A percentile compares a stretch with the other conserved stretches of the same genome.
Evolutionary conservation across 129 eudicot genomes (phyloP).

Genomic region (Logfia minima): DNA sequence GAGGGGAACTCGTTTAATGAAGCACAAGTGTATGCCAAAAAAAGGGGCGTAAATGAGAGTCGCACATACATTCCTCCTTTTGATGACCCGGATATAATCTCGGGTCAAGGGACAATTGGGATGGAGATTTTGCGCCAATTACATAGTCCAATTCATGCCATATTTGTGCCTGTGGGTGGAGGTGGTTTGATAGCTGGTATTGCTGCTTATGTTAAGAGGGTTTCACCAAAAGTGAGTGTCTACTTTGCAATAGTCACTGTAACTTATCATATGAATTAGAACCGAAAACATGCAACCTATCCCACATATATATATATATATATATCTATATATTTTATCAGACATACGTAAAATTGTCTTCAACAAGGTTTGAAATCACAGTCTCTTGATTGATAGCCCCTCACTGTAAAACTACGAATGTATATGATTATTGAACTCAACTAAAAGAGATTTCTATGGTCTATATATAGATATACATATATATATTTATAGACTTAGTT

Average conservation of each 20-base stretch:
- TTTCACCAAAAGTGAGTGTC: conserved; percentile 59
- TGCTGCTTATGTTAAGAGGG: conserved; percentile 88
- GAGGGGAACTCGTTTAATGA: conserved; percentile 84
- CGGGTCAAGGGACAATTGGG: conserved; percentile 86
- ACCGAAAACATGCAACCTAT: no score
- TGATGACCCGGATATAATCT: conserved; percentile 83
- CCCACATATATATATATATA: no score
- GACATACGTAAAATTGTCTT: no score
- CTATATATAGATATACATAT: no score
- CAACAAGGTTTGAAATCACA: no score
- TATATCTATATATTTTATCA: no score
- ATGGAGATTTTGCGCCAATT: conserved; percentile 85
- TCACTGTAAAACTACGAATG: no score
- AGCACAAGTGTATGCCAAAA: conserved; percentile 78
- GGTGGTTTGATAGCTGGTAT: conserved; percentile 96
- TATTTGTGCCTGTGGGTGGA: conserved; percentile 97
- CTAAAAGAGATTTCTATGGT: neutral
- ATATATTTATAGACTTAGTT: neutral
- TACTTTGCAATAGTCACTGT: neutral
- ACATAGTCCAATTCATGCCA: conserved; percentile 76
- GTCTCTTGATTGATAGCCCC: no score
- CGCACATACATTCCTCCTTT: conserved; percentile 78
- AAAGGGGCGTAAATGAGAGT: conserved; percentile 54
- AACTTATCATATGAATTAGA: no score
- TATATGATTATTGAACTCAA: no score